These are phyloP conservation scores for Danielia reshetovae DNA, from an alignment of 805 yeast genomes.

Conservation along the genomic window DNA sequence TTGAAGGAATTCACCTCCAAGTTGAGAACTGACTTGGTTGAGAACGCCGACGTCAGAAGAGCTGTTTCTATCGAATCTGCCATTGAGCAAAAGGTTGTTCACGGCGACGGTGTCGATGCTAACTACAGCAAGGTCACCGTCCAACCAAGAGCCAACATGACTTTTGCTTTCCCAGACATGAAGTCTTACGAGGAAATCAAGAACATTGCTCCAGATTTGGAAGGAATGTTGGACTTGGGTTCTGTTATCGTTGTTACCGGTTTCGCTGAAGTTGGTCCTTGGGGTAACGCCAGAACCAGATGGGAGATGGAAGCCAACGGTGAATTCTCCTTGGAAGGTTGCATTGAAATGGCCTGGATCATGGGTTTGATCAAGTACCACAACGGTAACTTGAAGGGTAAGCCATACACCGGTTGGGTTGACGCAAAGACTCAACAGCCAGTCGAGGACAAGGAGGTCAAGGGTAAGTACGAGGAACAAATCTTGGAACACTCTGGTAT, in stretches of 20 bases:
- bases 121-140: slow-evolving; percentile 74
- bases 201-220: slow-evolving; percentile 65
- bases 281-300: slow-evolving; percentile 99
- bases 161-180: slow-evolving; percentile 87
- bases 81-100: slow-evolving; percentile 77
- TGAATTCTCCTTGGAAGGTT: slow-evolving; percentile 93
- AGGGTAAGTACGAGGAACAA: slow-evolving; percentile 83
- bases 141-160: slow-evolving; percentile 93
- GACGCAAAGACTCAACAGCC: slow-evolving; percentile 91
- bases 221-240: slow-evolving; percentile 89
- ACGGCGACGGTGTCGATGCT: slow-evolving; percentile 85
- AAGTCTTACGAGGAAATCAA: slow-evolving; percentile 74
- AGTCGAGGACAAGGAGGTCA: slow-evolving; percentile 91
- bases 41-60: slow-evolving; percentile 87
- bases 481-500: slow-evolving; percentile 94
- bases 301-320: slow-evolving; percentile 99
- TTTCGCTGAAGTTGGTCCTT: slow-evolving; percentile 97
- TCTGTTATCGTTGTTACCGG: slow-evolving; percentile 94
- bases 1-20: slow-evolving; percentile 81
- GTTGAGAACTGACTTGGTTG: slow-evolving; percentile 72
- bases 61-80: slow-evolving; percentile 94
- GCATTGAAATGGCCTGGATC: slow-evolving; percentile 99
- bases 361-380: slow-evolving; percentile 97
- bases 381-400: slow-evolving; percentile 84
- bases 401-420: slow-evolving; percentile 95